A percentile compares a stretch with the other conserved stretches of the same genome.
Evolutionary conservation across 1,139 yeast genomes (phyloP).

Genomic region (Debaryomyces sp.): DNA sequence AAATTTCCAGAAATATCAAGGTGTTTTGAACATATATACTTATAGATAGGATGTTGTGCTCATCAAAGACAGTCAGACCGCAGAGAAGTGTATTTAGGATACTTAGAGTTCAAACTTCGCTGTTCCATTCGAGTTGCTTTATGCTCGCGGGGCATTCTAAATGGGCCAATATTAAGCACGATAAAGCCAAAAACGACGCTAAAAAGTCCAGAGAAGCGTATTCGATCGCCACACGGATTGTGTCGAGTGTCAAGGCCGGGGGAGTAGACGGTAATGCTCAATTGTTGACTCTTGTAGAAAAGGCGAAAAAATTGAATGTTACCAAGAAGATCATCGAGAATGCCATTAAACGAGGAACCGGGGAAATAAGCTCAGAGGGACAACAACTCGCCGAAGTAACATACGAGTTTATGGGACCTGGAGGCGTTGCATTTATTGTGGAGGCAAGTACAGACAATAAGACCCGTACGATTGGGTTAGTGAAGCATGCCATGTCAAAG

Average conservation of each 20-base stretch:
- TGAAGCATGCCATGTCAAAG: constrained; percentile 76
- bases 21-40: not conserved
- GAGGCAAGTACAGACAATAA: constrained; percentile 91
- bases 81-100: not conserved
- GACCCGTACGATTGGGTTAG: constrained; percentile 74
- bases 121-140: constrained; percentile 17
- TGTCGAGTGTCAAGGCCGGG: constrained; percentile 64
- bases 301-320: constrained; percentile 76
- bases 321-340: constrained; percentile 83
- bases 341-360: constrained; percentile 85
- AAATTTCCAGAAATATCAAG: not conserved
- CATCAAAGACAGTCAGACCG: not conserved
- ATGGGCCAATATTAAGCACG: constrained; percentile 95
- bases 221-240: constrained; percentile 71
- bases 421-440: constrained; percentile 81
- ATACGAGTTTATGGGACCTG: constrained; percentile 95
- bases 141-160: constrained; percentile 76
- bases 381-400: constrained; percentile 39
- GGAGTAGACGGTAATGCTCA: constrained; percentile 69
- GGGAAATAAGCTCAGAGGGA: constrained; percentile 43
- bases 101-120: not conserved
- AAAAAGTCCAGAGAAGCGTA: constrained; percentile 71
- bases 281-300: constrained; percentile 73
- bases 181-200: constrained; percentile 91
- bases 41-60: not conserved